A percentile compares a stretch with the other conserved stretches of the same genome.
Conservation (phyloP, 129 eudicot genomes). For the Chrysanthemum seticuspe region DNA sequence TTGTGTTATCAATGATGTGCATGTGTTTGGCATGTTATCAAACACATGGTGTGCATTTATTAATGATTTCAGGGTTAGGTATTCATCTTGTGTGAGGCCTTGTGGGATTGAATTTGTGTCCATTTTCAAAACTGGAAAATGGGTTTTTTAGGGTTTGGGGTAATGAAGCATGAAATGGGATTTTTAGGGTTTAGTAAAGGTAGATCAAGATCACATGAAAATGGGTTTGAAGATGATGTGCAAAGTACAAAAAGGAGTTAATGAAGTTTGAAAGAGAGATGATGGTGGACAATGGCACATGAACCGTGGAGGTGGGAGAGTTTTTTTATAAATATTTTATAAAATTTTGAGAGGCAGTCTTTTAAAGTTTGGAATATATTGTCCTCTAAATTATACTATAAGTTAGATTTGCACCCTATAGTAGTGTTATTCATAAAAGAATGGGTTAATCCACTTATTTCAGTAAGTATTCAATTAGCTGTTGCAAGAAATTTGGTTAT, state of each 20-base stretch:
- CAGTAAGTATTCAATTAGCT: too few relatives aligned
- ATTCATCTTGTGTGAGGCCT: conserved; percentile 62
- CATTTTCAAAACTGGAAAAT: conserved; percentile 18
- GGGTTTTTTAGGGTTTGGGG: conserved; percentile 18
- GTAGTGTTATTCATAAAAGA: background rate
- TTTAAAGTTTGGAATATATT: conserved; percentile 4
- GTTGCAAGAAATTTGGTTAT: too few relatives aligned
- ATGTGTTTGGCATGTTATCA: conserved; percentile 62
- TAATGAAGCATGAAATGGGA: conserved; percentile 5
- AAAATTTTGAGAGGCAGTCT: background rate
- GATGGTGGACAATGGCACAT: conserved; percentile 44
- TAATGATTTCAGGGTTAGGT: conserved; percentile 48
- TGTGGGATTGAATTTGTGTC: conserved; percentile 42
- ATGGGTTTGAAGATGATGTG: conserved; percentile 27
- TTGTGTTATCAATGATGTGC: conserved; percentile 86
- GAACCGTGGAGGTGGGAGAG: conserved; percentile 38
- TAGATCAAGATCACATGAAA: conserved; percentile 17
- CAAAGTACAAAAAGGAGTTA: background rate
- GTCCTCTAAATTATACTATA: conserved; percentile 4
- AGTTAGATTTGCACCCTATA: conserved; percentile 6
- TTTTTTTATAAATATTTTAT: conserved; percentile 23
- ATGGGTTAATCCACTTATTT: background rate
- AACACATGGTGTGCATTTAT: conserved; percentile 71
- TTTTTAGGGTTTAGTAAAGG: background rate
- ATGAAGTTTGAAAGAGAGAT: conserved; percentile 16